Evolutionary conservation across 371 early-diverging fungal genomes (phyloP).

Genomic region (Encephalitozoon hellem): DNA sequence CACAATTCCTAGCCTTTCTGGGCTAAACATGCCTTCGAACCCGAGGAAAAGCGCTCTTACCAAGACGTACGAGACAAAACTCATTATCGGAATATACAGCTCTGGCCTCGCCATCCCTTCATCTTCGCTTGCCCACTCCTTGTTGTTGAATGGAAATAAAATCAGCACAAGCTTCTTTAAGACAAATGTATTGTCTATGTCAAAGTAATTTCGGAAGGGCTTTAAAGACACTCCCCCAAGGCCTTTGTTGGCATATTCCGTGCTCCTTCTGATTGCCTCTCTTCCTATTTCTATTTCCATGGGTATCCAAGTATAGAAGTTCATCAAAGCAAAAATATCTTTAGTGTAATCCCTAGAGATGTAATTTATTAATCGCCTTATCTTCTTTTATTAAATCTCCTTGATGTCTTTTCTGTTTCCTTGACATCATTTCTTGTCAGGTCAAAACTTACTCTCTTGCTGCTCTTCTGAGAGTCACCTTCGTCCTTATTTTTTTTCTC

Average conservation of each 20-base stretch:
- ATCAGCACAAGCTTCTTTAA: constrained; percentile 72
- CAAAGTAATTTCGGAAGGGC: constrained; percentile 79
- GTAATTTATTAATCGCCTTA: neutral
- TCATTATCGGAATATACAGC: constrained; percentile 90
- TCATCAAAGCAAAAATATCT: neutral
- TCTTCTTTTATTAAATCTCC: neutral
- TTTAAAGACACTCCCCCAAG: constrained; percentile 70
- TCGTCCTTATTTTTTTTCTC: neutral
- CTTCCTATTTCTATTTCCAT: constrained; percentile 85
- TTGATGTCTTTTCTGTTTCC: neutral
- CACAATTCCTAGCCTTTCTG: constrained; percentile 75
- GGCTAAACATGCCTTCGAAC: constrained; percentile 68
- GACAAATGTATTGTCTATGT: constrained; percentile 84
- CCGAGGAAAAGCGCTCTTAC: constrained; percentile 71
- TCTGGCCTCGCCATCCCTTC: constrained; percentile 78
- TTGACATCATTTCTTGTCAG: neutral
- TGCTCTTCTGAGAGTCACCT: neutral
- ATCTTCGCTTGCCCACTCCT: constrained; percentile 47
- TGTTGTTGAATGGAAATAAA: constrained; percentile 83
- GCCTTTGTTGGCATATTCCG: constrained; percentile 78
- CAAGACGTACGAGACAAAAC: constrained; percentile 80
- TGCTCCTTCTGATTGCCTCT: constrained; percentile 74
- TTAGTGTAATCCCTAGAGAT: neutral
- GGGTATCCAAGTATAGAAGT: neutral
- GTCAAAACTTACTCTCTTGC: constrained; percentile 1